Base-by-base conservation (phyloP, 768 basidiomycete species). In the Omphalotus guepiniiformis region DNA sequence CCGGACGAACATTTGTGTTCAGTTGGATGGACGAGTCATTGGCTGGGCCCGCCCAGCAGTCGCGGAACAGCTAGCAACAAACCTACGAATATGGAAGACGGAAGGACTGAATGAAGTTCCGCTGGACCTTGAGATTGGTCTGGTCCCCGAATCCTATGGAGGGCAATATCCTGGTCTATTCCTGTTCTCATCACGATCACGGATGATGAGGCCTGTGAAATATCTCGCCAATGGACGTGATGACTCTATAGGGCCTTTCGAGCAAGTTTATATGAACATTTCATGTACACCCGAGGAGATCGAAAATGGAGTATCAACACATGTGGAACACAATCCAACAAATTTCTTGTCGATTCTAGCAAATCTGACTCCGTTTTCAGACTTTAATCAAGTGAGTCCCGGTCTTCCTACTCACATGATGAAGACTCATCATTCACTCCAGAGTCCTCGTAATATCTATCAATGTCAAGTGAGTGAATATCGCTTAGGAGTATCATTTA, bases 201-300 rank as follows among this genome's bases (percentile, higher is more conserved):
- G 96, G 56, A 96, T 99, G 93, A 99, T 99, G 96, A 78, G 96
- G 39, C 94, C 96, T 6, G 95, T 97, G 47, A 93, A 87, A 61
- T 95, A 87, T 65, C 70, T 98, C 34, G 72, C 74, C 47, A 98
- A 97, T 62, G 88, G 87, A 18, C 76, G 76, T 52, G 76, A 88
- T 52, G 96, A 99, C 63, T 88, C 89, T 63, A 76, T 98, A 46
- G 96, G 96, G 3, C 79, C 95, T 6, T 99, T 99, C 58, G 96
- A 99, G 66, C 96, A 99, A 68, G 96, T 97, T 4, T 99, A 98
- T 63, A 93, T 98, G 92, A 91, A 99, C 61, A 90, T 99, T 61
- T 95, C 96, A 2, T 85, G 90, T 58, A 89, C 81, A 45, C 85
- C 84, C 3, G 84, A 85, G 55, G 96, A 96, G 66, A 85, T 97